phyloP scores from a whole-genome alignment of 1,284 basidiomycete genomes.

The Pascua sp. region DNA sequence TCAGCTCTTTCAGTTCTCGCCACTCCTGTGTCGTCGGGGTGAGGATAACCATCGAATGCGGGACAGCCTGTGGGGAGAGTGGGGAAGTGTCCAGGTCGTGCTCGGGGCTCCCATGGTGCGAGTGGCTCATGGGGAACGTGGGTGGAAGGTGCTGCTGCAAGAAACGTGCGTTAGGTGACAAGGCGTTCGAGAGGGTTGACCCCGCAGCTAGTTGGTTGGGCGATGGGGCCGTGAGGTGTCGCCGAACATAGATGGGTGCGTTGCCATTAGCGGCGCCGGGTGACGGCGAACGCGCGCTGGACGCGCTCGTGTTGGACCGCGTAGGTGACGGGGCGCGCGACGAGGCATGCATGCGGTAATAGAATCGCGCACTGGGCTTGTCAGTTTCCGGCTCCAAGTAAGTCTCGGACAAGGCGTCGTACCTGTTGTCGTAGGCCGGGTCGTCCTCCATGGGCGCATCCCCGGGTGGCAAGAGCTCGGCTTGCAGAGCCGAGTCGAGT shows the following conservation, averaged over 20 bases:
- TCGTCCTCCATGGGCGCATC: constrained; percentile 1
- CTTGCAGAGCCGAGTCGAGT: neutral
- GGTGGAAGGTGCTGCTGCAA: constrained; percentile 44
- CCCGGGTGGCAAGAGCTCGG: neutral
- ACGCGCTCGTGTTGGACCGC: constrained; percentile 18
- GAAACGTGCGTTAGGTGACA: constrained; percentile 45
- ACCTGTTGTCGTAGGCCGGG: constrained; percentile 43
- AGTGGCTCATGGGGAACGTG: constrained; percentile 25
- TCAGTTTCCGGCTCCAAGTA: neutral
- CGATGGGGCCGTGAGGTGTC: constrained; percentile 27
- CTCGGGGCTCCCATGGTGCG: neutral
- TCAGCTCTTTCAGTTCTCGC: constrained; percentile 39
- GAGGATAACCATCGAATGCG: constrained; percentile 42
- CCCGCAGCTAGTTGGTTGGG: constrained; percentile 12
- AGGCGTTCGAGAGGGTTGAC: constrained; percentile 21
- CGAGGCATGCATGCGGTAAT: constrained; percentile 39
- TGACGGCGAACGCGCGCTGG: constrained; percentile 10
- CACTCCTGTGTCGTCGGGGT: constrained; percentile 52
- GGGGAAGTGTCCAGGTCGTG: neutral
- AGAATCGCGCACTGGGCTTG: constrained; percentile 43
- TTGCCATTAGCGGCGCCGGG: constrained; percentile 3
- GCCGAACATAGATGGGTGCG: constrained; percentile 24
- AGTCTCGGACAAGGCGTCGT: constrained; percentile 6
- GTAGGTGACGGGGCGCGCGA: constrained; percentile 34
- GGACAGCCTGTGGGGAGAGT: neutral